Evolutionary conservation across 2,329 filamentous ascomycete genomes (phyloP).

Genomic region (Nannizzia gypsea): DNA sequence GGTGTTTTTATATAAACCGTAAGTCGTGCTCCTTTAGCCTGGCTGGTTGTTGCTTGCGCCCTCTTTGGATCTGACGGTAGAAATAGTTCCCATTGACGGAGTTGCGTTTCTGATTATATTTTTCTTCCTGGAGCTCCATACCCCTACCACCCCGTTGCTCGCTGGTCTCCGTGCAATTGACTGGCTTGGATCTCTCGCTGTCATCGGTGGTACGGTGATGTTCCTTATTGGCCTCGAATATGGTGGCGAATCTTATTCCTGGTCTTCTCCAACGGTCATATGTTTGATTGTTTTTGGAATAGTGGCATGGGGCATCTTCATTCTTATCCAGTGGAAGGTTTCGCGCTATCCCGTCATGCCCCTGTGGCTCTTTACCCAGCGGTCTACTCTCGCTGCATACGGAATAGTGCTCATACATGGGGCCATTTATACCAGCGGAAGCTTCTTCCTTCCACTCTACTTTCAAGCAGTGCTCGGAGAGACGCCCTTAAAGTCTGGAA

Average conservation of each 20-base stretch:
- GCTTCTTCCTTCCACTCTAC: conserved; percentile 75
- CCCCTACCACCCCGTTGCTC: conserved; percentile 46
- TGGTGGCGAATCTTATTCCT: conserved; percentile 63
- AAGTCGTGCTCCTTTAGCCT: conserved; percentile 19
- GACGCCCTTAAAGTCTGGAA: conserved; percentile 57
- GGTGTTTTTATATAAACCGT: conserved; percentile 51
- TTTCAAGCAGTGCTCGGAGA: conserved; percentile 64
- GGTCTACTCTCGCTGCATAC: conserved; percentile 55
- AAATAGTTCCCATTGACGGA: conserved; percentile 46
- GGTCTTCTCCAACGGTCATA: conserved; percentile 62
- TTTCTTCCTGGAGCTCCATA: conserved; percentile 50
- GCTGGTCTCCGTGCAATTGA: conserved; percentile 51
- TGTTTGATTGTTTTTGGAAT: conserved; percentile 66
- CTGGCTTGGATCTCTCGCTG: conserved; percentile 45
- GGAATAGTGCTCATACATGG: conserved; percentile 60
- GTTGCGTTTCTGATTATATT: conserved; percentile 42
- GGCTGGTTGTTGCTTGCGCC: background rate
- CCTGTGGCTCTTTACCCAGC: conserved; percentile 53
- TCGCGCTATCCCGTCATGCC: conserved; percentile 67
- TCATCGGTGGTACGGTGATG: conserved; percentile 68
- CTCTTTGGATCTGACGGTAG: background rate
- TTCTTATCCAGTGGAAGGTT: conserved; percentile 57
- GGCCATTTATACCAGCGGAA: conserved; percentile 62
- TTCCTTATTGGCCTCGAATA: conserved; percentile 76
- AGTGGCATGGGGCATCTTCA: conserved; percentile 52